Evolutionary conservation across 306 rosid species (phyloP).

Genomic region (Dalbergia cultrata): DNA sequence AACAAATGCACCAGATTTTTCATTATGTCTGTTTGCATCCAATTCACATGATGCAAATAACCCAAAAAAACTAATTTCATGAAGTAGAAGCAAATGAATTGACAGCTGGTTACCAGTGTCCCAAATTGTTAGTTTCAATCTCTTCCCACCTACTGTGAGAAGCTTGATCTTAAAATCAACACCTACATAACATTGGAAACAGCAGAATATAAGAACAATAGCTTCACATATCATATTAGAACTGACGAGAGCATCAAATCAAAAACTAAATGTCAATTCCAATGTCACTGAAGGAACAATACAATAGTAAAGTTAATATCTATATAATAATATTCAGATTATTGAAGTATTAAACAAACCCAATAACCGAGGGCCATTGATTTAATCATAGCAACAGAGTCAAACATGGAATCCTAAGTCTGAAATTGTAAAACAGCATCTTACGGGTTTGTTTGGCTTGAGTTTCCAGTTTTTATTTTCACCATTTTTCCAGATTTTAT

Average conservation of each 20-base stretch:
- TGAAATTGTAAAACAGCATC: constrained; percentile 20
- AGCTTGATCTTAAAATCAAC: constrained; percentile 98
- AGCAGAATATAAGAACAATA: constrained; percentile 27
- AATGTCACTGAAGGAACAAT: neutral
- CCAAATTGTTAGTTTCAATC: constrained; percentile 95
- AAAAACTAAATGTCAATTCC: neutral
- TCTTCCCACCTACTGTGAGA: constrained; percentile 85
- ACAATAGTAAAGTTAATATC: constrained; percentile 38
- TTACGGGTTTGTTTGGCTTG: too few species aligned
- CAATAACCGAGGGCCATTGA: neutral
- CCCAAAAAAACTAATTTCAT: constrained; percentile 30
- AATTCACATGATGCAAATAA: neutral
- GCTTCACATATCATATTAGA: constrained; percentile 1
- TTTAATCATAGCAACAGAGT: neutral
- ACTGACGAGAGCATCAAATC: neutral
- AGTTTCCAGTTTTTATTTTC: too few species aligned
- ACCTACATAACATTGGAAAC: constrained; percentile 58
- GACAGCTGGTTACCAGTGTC: constrained; percentile 76
- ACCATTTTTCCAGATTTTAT: too few species aligned
- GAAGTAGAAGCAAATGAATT: constrained; percentile 33
- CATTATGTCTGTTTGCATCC: constrained; percentile 19
- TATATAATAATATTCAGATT: neutral
- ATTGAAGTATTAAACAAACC: constrained; percentile 14
- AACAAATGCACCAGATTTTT: neutral
- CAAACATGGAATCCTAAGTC: constrained; percentile 4